Percentiles rank a stretch among this genome's conserved stretches.
phyloP scores from a whole-genome alignment of 768 basidiomycete species.

The Auriculariales sp. region DNA sequence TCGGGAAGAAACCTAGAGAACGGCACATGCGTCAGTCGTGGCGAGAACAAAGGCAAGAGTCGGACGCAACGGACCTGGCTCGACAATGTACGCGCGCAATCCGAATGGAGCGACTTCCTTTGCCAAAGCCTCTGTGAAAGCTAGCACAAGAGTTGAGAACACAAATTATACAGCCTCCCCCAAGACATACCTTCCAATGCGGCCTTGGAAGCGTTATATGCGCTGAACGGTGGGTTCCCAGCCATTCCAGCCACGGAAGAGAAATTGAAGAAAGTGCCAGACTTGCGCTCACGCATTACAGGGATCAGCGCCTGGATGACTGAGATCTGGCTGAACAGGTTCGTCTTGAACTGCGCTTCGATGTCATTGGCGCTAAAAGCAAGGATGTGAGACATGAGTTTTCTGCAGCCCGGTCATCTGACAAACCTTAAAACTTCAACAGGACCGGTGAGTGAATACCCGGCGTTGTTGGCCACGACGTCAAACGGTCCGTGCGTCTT shows the following conservation, averaged over 20 bases:
- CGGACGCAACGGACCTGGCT: too few relatives aligned
- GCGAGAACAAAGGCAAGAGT: too few relatives aligned
- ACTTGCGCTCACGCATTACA: constrained; percentile 12
- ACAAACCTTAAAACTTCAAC: not conserved
- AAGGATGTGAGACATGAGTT: too few relatives aligned
- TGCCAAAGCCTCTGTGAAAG: not conserved
- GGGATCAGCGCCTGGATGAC: constrained; percentile 16
- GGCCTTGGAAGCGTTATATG: constrained; percentile 14
- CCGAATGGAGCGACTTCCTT: not conserved
- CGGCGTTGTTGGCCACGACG: not conserved
- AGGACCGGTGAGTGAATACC: not conserved
- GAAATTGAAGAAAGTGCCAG: constrained; percentile 16
- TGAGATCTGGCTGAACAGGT: constrained; percentile 15
- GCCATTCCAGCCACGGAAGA: constrained; percentile 13
- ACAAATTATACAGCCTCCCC: too few relatives aligned
- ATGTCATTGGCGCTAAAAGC: constrained; percentile 6
- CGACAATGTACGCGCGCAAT: not conserved
- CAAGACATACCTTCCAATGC: not conserved
- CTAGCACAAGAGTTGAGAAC: not conserved
- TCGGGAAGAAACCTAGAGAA: not conserved
- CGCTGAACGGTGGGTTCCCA: constrained; percentile 10
- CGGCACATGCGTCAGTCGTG: too few relatives aligned
- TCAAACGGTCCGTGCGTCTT: not conserved
- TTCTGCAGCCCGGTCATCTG: too few relatives aligned
- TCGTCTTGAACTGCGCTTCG: constrained; percentile 14